Evolutionary conservation across 352 stramenopile species (phyloP), one percentile per base, ranked within the genome.

Genomic region (Phytophthora europaea): DNA sequence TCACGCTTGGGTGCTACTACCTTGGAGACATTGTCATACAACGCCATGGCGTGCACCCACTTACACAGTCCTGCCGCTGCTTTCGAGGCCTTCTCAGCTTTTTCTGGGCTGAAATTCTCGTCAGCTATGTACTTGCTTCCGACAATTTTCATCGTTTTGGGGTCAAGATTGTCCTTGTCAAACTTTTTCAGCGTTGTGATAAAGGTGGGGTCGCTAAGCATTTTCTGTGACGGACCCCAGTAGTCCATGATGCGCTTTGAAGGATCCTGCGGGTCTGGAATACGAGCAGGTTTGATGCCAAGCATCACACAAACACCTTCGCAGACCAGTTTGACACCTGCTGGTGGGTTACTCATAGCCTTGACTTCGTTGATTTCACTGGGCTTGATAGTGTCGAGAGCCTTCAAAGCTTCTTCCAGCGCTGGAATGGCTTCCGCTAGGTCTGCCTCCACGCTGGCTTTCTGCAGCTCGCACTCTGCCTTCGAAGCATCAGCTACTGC

Each of bases 231-330:
- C 4, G 95, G 93, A 0, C 93, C 95, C 96, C 96, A 99, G 74
- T 96, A 99, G 73, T 99, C 96, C 89, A 98, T 96, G 61, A 98
- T 98, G 18, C 93, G 85, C 62, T 98, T 98, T 1, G 89, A 98
- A 5, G 94, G 90, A 63, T 99, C 94, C 48, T 82, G 73, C 0
- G 90, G 90, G 67, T 99, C 96, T 6, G 94, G 95, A 70, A 99
- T 98, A 18, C 94, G 84, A 8, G 88, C 84, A 9, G 95, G 88
- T 68, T 98, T 98, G 66, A 98, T 97, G 13, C 91, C 92, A 15
- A 99, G 83, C 94, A 99, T 98, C 38, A 98, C 92, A 60, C 96
- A 99, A 15, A 99, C 92, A 33, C 92, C 95, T 78, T 98, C 92
- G 50, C 94, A 98, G 10, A 99, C 95, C 9, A 98, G 72, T 72